Percentiles rank a stretch among this genome's conserved stretches.
Evolutionary conservation across 176 grass and related monocot genomes (phyloP).

Genomic region (Canna indica): DNA sequence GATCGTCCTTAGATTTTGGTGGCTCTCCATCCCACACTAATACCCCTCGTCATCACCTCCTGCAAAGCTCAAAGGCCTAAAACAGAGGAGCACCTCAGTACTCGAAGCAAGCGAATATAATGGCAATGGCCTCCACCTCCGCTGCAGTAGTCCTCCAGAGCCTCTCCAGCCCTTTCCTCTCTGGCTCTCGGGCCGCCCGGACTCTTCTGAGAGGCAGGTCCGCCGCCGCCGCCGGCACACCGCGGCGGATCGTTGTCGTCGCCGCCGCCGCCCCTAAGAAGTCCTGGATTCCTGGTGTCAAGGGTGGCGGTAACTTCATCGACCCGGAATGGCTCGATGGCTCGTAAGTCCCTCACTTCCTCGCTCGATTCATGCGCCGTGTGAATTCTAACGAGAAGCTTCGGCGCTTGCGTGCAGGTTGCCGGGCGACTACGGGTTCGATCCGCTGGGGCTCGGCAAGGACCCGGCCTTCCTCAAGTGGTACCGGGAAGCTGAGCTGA

Average conservation of each 20-base stretch:
- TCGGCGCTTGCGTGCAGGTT: conserved; percentile 26
- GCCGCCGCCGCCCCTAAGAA: conserved; percentile 57
- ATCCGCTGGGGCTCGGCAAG: conserved; percentile 88
- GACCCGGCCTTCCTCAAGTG: conserved; percentile 96
- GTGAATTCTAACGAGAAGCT: too few relatives aligned
- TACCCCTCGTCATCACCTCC: conserved; percentile 15
- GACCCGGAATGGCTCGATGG: conserved; percentile 89
- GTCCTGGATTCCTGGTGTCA: conserved; percentile 83
- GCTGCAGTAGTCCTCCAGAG: conserved; percentile 51
- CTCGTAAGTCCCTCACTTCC: conserved; percentile 45
- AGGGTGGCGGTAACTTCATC: conserved; percentile 65
- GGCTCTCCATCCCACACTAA: conserved; percentile 13
- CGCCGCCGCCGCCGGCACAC: conserved; percentile 3
- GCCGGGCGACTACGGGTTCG: conserved; percentile 83
- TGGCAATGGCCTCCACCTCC: conserved; percentile 90
- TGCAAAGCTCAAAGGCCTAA: neutral
- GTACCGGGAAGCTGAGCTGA: conserved; percentile 97
- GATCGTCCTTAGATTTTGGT: conserved; percentile 51
- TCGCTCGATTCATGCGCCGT: neutral
- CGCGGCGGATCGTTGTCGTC: conserved; percentile 38
- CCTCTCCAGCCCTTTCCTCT: conserved; percentile 66
- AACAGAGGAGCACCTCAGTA: too few relatives aligned
- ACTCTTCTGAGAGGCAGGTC: conserved; percentile 40
- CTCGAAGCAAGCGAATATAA: neutral
- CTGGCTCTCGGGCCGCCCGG: conserved; percentile 29